Evolutionary conservation across 1,139 yeast species (phyloP), one percentile per base, ranked within the genome.

Genomic region (Suhomyces terraborum): DNA sequence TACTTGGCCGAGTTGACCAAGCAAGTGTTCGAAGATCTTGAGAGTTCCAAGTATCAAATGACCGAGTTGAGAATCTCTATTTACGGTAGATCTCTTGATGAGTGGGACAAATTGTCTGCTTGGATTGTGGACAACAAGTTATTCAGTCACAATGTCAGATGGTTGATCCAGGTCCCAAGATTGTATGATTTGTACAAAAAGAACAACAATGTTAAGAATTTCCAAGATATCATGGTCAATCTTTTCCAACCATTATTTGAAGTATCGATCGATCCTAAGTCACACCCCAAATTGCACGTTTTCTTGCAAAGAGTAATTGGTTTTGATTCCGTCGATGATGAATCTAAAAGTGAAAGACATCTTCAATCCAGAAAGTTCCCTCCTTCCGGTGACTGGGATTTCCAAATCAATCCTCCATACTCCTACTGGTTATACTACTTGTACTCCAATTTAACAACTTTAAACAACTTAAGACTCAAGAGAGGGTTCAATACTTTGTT

Each of bases 261-360:
- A 59, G 98, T 88, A 4, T 82, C 96, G 2, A 73, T 80, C 52
- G 78, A 91, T 60, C 98, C 99, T 8, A 56, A 75, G 42, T 74
- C 84, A 3, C 94, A 91, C 64, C 98, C 98, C 10, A 93, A 94
- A 59, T 72, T 94, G 45, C 85, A 84, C 55, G 76, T 89, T 2
- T 89, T 94, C 61, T 69, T 94, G 52, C 95, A 89, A 66, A 77
- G 98, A 53, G 98, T 94, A 4, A 84, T 93, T 56, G 99, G 99
- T 0, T 93, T 94, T 63, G 99, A 94, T 62, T 88, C 97, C 3
- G 99, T 94, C 28, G 98, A 94, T 62, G 99, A 94, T 63, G 99
- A 94, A 64, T 88, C 96, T 18, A 94, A 94, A 64, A 78, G 79
- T 28, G 98, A 94, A 62, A 80, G 88, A 49, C 77, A 88, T 42